Evolutionary conservation across 176 grass and related monocot species (phyloP).

Genomic region (Bothriochloa decipiens): DNA sequence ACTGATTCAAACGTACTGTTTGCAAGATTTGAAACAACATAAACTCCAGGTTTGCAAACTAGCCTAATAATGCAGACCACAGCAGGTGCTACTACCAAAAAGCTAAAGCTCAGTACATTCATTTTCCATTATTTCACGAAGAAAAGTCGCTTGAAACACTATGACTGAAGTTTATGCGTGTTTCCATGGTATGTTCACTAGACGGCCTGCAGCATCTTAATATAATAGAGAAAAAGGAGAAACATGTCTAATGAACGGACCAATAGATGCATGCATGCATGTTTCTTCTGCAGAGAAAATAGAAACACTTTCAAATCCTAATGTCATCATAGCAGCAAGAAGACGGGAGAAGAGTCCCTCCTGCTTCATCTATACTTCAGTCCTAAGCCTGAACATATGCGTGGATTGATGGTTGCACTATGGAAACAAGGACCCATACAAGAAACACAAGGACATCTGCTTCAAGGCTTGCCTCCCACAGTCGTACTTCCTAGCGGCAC

Average conservation of each 20-base stretch:
- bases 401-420: neutral
- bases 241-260: neutral
- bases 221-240: neutral
- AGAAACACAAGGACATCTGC: neutral
- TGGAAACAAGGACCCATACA: neutral
- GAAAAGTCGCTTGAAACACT: neutral
- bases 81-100: neutral
- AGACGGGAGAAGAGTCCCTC: neutral
- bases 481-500: neutral
- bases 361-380: neutral
- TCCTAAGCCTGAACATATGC: neutral
- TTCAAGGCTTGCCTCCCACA: neutral
- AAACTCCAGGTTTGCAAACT: neutral
- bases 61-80: neutral
- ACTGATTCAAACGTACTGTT: neutral
- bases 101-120: neutral
- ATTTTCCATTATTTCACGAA: neutral
- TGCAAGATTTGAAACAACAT: neutral
- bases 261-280: neutral
- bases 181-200: neutral
- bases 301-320: neutral
- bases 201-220: neutral
- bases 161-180: neutral
- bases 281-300: neutral
- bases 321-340: constrained; percentile 1